phyloP scores from a whole-genome alignment of 1,284 basidiomycete species.

The Stereum hirsutum region DNA sequence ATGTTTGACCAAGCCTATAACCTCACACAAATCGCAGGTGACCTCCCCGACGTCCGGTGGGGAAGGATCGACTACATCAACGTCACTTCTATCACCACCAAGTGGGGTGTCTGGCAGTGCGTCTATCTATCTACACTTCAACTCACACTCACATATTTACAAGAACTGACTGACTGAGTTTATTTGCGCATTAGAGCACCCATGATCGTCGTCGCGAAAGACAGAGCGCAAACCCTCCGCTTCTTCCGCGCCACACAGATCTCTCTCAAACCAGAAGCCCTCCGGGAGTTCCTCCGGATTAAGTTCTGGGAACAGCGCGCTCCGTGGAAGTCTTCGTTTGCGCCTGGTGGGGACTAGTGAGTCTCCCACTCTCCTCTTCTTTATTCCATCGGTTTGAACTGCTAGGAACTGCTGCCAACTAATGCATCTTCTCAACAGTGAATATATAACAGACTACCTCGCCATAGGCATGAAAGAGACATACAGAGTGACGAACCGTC shows the following conservation, averaged over 20 bases:
- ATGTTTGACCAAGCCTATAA: slow-evolving; percentile 67
- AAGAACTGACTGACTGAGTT: slow-evolving; percentile 4
- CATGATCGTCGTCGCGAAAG: slow-evolving; percentile 50
- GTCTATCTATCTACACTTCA: slow-evolving; percentile 15
- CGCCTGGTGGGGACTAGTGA: slow-evolving; percentile 67
- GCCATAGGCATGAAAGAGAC: slow-evolving; percentile 37
- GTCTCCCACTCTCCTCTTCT: slow-evolving; percentile 13
- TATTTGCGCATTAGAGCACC: slow-evolving; percentile 45
- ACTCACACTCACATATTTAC: too few species aligned
- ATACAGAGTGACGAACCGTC: slow-evolving; percentile 37
- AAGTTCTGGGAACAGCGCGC: slow-evolving; percentile 49
- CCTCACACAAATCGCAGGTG: slow-evolving; percentile 44
- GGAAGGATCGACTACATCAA: slow-evolving; percentile 76
- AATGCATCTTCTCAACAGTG: slow-evolving; percentile 30
- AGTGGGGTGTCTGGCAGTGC: slow-evolving; percentile 74
- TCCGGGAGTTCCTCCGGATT: slow-evolving; percentile 54
- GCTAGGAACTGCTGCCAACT: slow-evolving; percentile 3
- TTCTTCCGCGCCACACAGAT: slow-evolving; percentile 63
- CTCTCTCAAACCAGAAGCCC: slow-evolving; percentile 42
- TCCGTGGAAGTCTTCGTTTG: slow-evolving; percentile 54
- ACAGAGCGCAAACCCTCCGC: slow-evolving; percentile 62
- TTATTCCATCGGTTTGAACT: too few species aligned
- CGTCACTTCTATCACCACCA: slow-evolving; percentile 70
- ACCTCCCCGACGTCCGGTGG: slow-evolving; percentile 64
- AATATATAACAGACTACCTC: slow-evolving; percentile 56